Base-by-base conservation (phyloP, 768 basidiomycete genomes). In the Obba rivulosa region DNA sequence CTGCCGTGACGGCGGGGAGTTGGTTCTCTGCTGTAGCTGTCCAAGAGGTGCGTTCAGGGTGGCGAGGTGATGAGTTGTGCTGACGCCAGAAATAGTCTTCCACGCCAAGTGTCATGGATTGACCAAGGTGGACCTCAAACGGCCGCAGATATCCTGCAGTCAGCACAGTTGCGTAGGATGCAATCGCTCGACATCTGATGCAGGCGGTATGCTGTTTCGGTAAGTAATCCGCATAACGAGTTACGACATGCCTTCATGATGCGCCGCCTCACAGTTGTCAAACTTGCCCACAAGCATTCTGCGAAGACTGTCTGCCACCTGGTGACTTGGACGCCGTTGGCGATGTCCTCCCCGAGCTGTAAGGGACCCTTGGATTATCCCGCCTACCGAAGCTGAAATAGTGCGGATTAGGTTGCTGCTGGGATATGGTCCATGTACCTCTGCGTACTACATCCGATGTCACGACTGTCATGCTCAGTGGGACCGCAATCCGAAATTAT, bases 121-220 rank as follows among this genome's bases (percentile, higher is more conserved):
- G 9, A 64, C 65, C 5, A 49, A 50, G 24, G 60, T 54, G n/a
- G 60, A 70, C 21, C 31, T 69, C 16, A 58, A 57, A 34, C 54
- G 48, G 36, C 52, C 50, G 31, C 31, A 47, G 4, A 48, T 71
- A 2, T 42, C 46, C 8, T 83, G 81, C 53, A 60, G 63, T 48
- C 81, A 83, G 51, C 81, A 83, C 56, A 58, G 48, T 7, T 83
- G 81, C 48, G 48, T 58, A 8, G 57, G 49, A 3, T 83, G 81
- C 57, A 14, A 55, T 8, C 70, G 78, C 43, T 66, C 56, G 14
- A 72, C 79, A 0, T 45, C 58, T 2, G 73, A 77, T 18, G 67
- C 72, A 1, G 80, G 81, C 5, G 80, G 80, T 1, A 74, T 83
- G 70, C 54, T 83, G 24, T 82, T 80, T 60, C 67, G 80, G 80